Base-by-base conservation (phyloP, 2,329 filamentous ascomycete genomes). In the Penicillium crustosum region DNA sequence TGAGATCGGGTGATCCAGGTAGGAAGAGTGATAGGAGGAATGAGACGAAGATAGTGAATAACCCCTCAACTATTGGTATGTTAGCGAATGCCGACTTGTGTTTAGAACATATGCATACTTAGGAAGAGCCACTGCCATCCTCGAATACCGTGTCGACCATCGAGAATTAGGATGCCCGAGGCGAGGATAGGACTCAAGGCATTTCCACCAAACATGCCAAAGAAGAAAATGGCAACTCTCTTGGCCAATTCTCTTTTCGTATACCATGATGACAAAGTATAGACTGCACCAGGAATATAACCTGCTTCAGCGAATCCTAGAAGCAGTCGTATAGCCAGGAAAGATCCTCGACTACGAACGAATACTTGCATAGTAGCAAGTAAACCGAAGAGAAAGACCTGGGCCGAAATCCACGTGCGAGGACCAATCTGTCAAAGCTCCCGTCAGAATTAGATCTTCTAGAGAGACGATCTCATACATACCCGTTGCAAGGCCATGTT, bases 51-150 rank as follows among this genome's bases (percentile, higher is more conserved):
- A 51, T 42, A 1, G 49, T 23, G 27, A 42, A 51, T 9, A 51
- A 3, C 6, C 49, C 49, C 19, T 51, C 49, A n/a, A 51, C 49
- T 51, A 6, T 33, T 23, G 3, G 31, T 8, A 1, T n/a, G 9
- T 51, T 33, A 51, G 38, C 13, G 10, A 21, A 45, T 21, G 19
- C 13, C 13, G 13, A 6, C 9, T 31, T 41, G 8, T n/a, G 19
- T 17, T 31, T 15, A 21, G 3, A 7, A 5, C 3, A 42, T 19
- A 8, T 33, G 12, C 36, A 33, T 33, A 51, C 49, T n/a, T 4
- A 51, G 27, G 2, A 51, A 51, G 38, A 51, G 25, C 49, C 49
- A 51, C 9, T 25, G 38, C 49, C 49, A 51, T 12, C 49, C 49
- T n/a, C 25, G 15, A 13, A 51, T 21, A 5, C 49, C 49, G 1